Evolutionary conservation across 192 early-diverging fungal species (phyloP).

Genomic region (Coemansia sp.): DNA sequence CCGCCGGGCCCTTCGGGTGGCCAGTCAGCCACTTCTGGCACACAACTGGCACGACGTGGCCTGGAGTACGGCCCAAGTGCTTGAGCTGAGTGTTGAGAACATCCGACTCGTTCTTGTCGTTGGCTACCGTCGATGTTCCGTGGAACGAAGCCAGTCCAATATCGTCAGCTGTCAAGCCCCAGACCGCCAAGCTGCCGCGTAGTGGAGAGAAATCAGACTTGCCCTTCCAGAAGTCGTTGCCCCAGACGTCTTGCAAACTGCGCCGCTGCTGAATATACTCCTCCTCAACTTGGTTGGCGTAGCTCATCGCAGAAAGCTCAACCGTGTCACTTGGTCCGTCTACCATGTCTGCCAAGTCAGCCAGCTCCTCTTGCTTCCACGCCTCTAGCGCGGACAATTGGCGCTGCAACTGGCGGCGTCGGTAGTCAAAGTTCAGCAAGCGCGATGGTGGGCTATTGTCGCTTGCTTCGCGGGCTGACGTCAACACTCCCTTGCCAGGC

Average conservation of each 20-base stretch:
- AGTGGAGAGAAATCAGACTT: constrained; percentile 76
- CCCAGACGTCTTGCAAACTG: constrained; percentile 69
- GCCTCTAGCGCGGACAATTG: constrained; percentile 6
- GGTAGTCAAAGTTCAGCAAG: constrained; percentile 79
- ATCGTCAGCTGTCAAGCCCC: constrained; percentile 86
- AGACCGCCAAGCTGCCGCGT: constrained; percentile 85
- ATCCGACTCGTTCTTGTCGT: constrained; percentile 93
- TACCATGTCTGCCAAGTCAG: neutral
- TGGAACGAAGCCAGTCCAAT: constrained; percentile 94
- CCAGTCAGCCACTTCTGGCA: constrained; percentile 95
- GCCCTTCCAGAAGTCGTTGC: constrained; percentile 76
- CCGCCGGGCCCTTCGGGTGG: constrained; percentile 86
- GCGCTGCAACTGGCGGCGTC: constrained; percentile 65
- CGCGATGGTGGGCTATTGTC: constrained; percentile 55
- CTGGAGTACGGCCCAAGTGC: constrained; percentile 84
- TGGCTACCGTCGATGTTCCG: constrained; percentile 90
- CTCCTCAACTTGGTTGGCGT: constrained; percentile 56
- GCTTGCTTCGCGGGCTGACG: constrained; percentile 75
- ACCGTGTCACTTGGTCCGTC: neutral
- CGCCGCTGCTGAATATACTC: constrained; percentile 66
- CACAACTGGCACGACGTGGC: constrained; percentile 79
- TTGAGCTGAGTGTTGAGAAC: constrained; percentile 82
- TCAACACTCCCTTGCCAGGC: constrained; percentile 91
- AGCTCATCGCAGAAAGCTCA: constrained; percentile 14
- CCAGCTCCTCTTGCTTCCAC: constrained; percentile 5